Evolutionary conservation across 805 yeast species (phyloP).

Genomic region (Metschnikowia vanudenii): DNA sequence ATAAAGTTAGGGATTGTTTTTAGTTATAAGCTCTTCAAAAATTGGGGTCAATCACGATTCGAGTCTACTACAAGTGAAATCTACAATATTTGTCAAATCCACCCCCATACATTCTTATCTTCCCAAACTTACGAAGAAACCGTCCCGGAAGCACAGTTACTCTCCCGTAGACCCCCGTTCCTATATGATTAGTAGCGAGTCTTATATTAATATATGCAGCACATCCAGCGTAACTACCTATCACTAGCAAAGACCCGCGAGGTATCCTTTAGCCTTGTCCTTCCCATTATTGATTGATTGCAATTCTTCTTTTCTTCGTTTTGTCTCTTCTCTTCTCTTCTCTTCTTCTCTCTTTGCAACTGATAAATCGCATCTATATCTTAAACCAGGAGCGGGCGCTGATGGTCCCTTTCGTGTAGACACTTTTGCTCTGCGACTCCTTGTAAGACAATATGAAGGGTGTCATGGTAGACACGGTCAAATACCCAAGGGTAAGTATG

Average conservation of each 20-base stretch:
- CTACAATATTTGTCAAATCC: no score
- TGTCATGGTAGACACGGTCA: constrained; percentile 38
- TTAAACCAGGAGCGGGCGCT: constrained; percentile 38
- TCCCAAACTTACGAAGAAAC: no score
- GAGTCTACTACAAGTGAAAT: no score
- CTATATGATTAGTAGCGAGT: constrained; percentile 1
- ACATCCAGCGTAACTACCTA: constrained; percentile 13
- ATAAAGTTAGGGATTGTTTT: no score
- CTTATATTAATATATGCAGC: constrained; percentile 10
- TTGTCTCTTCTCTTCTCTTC: background rate
- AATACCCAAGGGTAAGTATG: constrained; percentile 36
- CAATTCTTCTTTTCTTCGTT: background rate
- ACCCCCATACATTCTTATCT: no score
- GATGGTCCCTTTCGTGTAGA: constrained; percentile 33
- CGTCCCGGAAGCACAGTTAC: no score
- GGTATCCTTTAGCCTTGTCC: background rate
- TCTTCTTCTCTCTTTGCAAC: background rate
- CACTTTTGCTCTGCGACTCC: constrained; percentile 28
- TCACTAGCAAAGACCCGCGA: background rate
- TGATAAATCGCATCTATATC: constrained; percentile 19
- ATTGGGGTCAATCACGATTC: no score
- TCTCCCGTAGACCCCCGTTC: no score
- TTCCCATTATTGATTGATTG: background rate
- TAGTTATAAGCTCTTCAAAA: no score
- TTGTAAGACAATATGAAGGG: constrained; percentile 43